Evolutionary conservation across 1,284 basidiomycete genomes (phyloP), one percentile per base, ranked within the genome.

Genomic region (Sporisorium reilianum): DNA sequence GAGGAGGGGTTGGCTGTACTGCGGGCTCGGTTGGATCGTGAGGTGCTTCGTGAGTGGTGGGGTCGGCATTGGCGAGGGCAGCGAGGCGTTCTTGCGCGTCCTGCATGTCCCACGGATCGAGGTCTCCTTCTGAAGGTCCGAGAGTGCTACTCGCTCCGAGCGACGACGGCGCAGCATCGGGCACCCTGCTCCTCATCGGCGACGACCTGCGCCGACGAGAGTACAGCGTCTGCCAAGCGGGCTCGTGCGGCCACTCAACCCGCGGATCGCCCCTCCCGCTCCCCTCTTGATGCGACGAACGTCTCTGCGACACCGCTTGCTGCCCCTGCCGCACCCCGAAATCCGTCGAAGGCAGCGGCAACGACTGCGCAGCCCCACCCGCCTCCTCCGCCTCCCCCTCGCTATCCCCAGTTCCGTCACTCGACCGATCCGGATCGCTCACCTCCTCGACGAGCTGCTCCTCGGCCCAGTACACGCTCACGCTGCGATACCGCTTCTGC

Each of bases 71-170:
- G 22, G 61, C 57, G n/a, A 64, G 22, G 3, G 71, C 63, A 26
- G 71, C 63, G 0, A 76, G 46, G 0, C 68, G 48, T 28, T 71
- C 73, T 28, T 76, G 73, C 12, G 68, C 73, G 23, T 71, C 68
- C 49, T 62, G 54, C 68, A 76, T 67, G n/a, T 76, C 68, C 73
- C 73, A 76, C 3, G 73, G 68, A 30, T 76, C 68, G 25, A 76
- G 49, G 16, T 76, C 73, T 49, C 68, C 73, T 45, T 72, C 73
- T 16, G 59, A 28, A 4, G 68, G 73, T 40, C 73, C 72, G n/a
- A 30, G 23, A 7, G 34, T 53, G 22, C 12, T 38, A n/a, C 36
- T 50, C 22, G 22, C 49, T 6, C 23, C 34, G 22, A n/a, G 10
- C 20, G 23, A 16, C 2, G 25, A 18, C 4, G 54, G 2, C 11